Evolutionary conservation across 176 grass and related monocot genomes (phyloP).

Genomic region (Oryza longistaminata): DNA sequence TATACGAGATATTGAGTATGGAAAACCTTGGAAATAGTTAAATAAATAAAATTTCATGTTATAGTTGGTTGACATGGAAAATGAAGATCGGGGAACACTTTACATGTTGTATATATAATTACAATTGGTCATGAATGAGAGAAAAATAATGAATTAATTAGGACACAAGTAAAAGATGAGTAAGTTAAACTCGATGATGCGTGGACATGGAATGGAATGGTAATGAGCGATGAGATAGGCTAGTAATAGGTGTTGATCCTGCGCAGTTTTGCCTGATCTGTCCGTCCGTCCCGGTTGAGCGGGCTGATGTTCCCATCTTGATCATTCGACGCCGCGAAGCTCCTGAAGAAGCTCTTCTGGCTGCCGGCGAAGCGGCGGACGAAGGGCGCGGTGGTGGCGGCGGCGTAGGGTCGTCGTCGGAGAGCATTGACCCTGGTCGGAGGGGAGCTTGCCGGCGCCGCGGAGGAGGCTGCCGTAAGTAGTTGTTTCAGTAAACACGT

Average conservation of each 20-base stretch:
- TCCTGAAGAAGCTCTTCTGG: constrained; percentile 46
- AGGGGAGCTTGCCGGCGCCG: constrained; percentile 30
- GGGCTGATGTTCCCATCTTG: constrained; percentile 65
- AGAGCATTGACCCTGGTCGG: constrained; percentile 57
- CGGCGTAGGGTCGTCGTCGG: not conserved
- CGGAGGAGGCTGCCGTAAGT: constrained; percentile 45
- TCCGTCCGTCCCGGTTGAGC: constrained; percentile 31
- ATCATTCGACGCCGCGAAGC: constrained; percentile 50
- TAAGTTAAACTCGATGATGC: too few species aligned
- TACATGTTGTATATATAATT: too few species aligned
- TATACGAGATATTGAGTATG: too few species aligned
- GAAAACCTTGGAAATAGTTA: too few species aligned
- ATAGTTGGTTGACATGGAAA: too few species aligned
- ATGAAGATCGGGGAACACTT: too few species aligned
- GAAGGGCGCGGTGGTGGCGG: not conserved
- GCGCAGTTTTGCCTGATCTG: constrained; percentile 54
- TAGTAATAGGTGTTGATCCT: constrained; percentile 27
- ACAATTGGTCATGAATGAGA: too few species aligned
- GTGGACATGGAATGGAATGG: too few species aligned
- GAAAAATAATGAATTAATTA: too few species aligned
- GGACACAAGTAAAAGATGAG: too few species aligned
- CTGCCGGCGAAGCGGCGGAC: constrained; percentile 29
- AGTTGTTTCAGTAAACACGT: constrained; percentile 53
- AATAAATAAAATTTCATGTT: too few species aligned
- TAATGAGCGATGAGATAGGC: too few species aligned